Base-by-base conservation (phyloP, 306 rosid genomes). In the Gastrolobium villosum region DNA sequence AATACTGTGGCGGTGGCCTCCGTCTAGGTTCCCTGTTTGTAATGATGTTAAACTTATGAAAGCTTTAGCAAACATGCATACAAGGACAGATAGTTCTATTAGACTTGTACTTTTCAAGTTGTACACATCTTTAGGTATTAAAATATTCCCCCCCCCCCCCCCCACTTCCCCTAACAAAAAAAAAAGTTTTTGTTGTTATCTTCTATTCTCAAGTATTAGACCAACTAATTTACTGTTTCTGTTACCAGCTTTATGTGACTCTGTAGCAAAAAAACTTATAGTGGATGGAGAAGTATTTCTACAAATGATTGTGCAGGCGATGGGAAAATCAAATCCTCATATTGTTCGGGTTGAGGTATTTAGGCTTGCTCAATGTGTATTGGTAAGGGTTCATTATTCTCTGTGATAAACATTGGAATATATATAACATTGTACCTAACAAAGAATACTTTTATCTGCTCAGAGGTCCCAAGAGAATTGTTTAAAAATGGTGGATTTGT, bases 61-160 rank as follows among this genome's bases (percentile, higher is more conserved):
- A 79, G 76, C 68, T 68, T 81, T 94, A 77, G 83, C 79, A 43
- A 76, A 79, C 65, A 70, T 88, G 74, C 75, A 77, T 81, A 54
- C 63, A 43, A 83, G 54, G 81, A 82, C 82, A 13, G 87, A 87
- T 72, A 70, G 37, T 56, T 62, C 83, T 56, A 70, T 50, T 32
- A 88, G 76, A 81, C 79, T 84, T 80, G 85, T 79, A 72, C 85
- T 90, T 82, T 80, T 90, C 92, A 90, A 87, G 89, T 72, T 94
- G 83, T 90, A 84, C 89, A 86, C 93, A 43, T 84, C 97, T 66
- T 66, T 92, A 90, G 97, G 99, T 94, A 92, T 78, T 54, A 72
- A 76, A 76, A 41, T 37, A 62, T 31, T 63, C 50, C 44, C 70
- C 65, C 55, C 43, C 40, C 20, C 67, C 50, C 44, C 70, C 65